phyloP scores from a whole-genome alignment of 139 green algal genomes.

The Haematococcus sp. region DNA sequence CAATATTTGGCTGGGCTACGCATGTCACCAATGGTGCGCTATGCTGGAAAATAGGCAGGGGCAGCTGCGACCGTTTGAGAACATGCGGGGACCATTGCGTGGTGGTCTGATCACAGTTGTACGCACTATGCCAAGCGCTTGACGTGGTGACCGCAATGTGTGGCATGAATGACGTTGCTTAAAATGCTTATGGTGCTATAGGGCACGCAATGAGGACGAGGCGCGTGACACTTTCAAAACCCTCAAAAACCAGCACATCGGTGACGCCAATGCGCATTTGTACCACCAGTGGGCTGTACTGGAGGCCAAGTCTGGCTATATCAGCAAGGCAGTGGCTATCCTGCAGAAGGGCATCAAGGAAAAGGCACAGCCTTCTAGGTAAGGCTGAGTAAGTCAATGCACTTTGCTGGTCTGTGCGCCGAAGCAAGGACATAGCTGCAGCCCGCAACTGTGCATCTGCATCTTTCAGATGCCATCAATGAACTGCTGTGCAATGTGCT shows the following conservation, averaged over 20 bases:
- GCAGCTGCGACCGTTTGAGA: no score
- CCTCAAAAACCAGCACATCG: conserved; percentile 74
- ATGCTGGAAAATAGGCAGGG: no score
- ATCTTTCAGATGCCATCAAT: background rate
- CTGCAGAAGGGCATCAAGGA: conserved; percentile 61
- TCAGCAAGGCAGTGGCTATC: conserved; percentile 51
- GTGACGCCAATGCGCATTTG: conserved; percentile 41
- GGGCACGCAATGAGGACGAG: conserved; percentile 65
- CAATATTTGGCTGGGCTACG: conserved; percentile 74
- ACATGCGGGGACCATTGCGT: no score
- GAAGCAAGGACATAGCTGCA: background rate
- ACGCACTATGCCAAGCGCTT: no score
- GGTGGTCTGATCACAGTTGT: no score
- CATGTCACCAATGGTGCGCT: conserved; percentile 68
- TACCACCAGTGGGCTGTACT: conserved; percentile 79
- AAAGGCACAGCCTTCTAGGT: conserved; percentile 52
- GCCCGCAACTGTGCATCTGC: background rate
- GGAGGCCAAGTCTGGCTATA: conserved; percentile 60
- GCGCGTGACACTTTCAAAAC: conserved; percentile 84
- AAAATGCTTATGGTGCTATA: conserved; percentile 1
- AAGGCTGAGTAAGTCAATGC: background rate
- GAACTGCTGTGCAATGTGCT: background rate
- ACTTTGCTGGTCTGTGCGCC: no score
- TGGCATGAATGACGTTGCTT: no score
- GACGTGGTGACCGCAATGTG: no score